Base-by-base conservation (phyloP, 495 filamentous ascomycete genomes). In the Penicillium samsonianum region DNA sequence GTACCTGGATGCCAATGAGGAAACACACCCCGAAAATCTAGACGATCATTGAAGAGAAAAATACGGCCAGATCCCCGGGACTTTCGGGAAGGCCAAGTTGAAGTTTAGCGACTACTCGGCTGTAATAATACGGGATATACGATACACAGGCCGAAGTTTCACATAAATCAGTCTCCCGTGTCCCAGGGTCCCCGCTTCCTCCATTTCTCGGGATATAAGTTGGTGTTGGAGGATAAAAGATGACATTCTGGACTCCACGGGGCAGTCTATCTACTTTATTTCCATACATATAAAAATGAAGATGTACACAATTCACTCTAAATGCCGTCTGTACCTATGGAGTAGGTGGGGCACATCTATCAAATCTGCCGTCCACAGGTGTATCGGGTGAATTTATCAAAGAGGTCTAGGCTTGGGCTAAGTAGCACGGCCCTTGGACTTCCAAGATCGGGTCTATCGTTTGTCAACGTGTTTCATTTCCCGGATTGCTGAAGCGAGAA, bases 141-240 rank as follows among this genome's bases (percentile, higher is more conserved):
- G 0, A 5, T 17, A 47, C 14, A 46, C 16, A 6, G 3, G 17
- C 41, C 19, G n/a, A 12, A 28, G 45, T 48, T 48, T 48, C 45
- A 48, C 26, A 19, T 48, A 48, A 48, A 48, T 4, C 25, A 33
- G 26, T 7, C 8, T 17, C 41, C 8, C 44, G 44, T 20, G 45
- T 28, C 45, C 45, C 10, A 30, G 25, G 20, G 17, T 9, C 41
- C 20, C 11, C 41, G 10, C 17, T 12, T 26, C n/a, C 23, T 3
- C 44, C 25, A 47, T 17, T 47, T 26, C n/a, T 30, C 45, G 45
- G 45, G 45, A 31, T 31, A 48, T 31, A 48, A 30, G 31, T 48
- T 48, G 17, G 1, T 19, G 3, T 20, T 31, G 9, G 5, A 47
- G n/a, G 16, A 31, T 47, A 30, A 33, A n/a, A 33, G 45, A 48